Base-by-base conservation (phyloP, 1,284 basidiomycete species). In the Megacollybia platyphylla region DNA sequence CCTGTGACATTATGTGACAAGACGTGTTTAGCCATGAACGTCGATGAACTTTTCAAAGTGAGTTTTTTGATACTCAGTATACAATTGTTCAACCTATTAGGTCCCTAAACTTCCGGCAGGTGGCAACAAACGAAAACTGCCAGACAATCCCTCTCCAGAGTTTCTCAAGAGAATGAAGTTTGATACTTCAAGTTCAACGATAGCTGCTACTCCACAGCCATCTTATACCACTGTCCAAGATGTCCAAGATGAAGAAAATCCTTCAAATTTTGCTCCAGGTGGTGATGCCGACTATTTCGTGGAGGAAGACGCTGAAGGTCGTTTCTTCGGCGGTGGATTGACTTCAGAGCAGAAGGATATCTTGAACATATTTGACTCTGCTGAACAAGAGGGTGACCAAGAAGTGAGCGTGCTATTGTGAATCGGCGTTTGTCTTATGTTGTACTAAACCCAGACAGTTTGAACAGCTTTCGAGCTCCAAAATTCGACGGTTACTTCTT, bases 311-410 rank as follows among this genome's bases (percentile, higher is more conserved):
- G 87, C 84, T 20, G 90, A 93, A 51, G 92, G 92, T 0, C 70
- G 92, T 9, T 94, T 96, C 65, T 96, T 86, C 56, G 92, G 92
- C 26, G 89, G 91, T 2, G 92, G 92, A 0, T 65, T 96, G 46
- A 93, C 89, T 2, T 71, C 71, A 27, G 84, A 91, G 56, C 92
- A 97, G 64, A 91, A 93, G 57, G 82, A 89, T 41, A 86, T 94
- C 42, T 54, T 89, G 44, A 89, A 87, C 49, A 91, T 96, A 47
- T 92, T 97, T 57, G 91, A 90, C 49, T 70, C 70, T 43, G 78
- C 76, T 7, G 75, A 69, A 24, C 70, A 65, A 18, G 72, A 80
- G 40, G 79, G 73, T 5, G 69, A 69, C 15, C 73, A 78, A 47
- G 79, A 83, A 49, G 86, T 87, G 57, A 56, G 81, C 70, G 15